A percentile compares a stretch with the other conserved stretches of the same genome.
Evolutionary conservation across 2,329 filamentous ascomycete genomes (phyloP).

Genomic region (Penicillium sp.): DNA sequence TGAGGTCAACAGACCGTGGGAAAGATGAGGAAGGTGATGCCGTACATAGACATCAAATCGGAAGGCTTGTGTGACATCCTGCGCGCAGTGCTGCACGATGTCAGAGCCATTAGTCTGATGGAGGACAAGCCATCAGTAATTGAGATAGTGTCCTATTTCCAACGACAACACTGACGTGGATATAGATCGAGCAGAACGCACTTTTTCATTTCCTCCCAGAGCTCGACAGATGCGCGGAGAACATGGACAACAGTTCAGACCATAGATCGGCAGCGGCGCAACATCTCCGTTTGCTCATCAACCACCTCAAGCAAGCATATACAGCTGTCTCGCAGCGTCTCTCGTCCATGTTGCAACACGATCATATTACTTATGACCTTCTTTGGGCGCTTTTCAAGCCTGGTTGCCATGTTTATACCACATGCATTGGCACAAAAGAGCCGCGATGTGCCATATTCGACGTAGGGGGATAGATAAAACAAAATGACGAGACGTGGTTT

Average conservation of each 20-base stretch:
- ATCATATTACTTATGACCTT: background rate
- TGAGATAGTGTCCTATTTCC: background rate
- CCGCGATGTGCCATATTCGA: background rate
- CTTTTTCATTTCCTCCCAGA: background rate
- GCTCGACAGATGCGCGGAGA: background rate
- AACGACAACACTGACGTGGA: background rate
- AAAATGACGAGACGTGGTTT: slow-evolving; percentile 16
- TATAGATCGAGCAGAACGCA: background rate
- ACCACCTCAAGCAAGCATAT: background rate
- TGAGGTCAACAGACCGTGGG: slow-evolving; percentile 4
- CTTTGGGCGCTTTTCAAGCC: background rate
- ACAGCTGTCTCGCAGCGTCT: background rate
- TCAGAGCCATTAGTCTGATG: background rate
- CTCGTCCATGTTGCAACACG: background rate
- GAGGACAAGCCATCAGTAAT: slow-evolving; percentile 1
- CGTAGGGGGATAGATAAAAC: background rate
- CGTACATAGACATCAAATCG: slow-evolving; percentile 1
- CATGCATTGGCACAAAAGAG: background rate
- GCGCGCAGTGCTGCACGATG: background rate
- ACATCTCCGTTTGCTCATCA: background rate
- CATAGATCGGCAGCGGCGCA: background rate
- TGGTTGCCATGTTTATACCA: background rate
- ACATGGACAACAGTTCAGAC: background rate
- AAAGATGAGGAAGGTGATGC: slow-evolving; percentile 11
- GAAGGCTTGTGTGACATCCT: background rate